A percentile compares a stretch with the other conserved stretches of the same genome.
Conservation (phyloP, 768 basidiomycete species). For the Pholiota microspora region DNA sequence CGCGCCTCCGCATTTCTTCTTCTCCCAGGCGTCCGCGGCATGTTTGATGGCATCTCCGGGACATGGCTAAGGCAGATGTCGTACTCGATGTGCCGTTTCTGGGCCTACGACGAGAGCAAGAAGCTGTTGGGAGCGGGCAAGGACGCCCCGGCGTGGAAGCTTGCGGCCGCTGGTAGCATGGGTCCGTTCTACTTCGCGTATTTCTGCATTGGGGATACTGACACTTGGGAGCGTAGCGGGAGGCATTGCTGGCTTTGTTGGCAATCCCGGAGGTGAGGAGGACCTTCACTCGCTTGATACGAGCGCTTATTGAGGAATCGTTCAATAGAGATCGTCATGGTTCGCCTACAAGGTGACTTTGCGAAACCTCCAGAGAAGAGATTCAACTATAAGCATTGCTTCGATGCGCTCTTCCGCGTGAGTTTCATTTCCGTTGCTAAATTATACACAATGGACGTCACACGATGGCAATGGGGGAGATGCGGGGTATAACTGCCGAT, state of each 20-base stretch:
- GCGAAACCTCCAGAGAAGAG: slow-evolving; percentile 86
- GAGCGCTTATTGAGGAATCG: background rate
- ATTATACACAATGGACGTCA: too few relatives aligned
- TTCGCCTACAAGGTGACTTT: slow-evolving; percentile 88
- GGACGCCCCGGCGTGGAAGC: slow-evolving; percentile 76
- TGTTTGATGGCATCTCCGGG: slow-evolving; percentile 85
- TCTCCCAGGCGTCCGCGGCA: slow-evolving; percentile 54
- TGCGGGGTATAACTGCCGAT: background rate
- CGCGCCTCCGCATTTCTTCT: background rate
- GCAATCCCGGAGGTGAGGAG: slow-evolving; percentile 76
- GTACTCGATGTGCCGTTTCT: slow-evolving; percentile 90
- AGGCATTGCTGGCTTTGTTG: slow-evolving; percentile 22
- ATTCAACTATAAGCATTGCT: slow-evolving; percentile 87
- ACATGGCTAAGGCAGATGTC: slow-evolving; percentile 93
- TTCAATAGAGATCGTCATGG: slow-evolving; percentile 75
- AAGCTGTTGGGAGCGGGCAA: slow-evolving; percentile 72
- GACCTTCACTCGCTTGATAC: background rate
- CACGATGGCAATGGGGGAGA: background rate
- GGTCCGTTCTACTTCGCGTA: slow-evolving; percentile 45
- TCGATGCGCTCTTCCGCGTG: slow-evolving; percentile 85
- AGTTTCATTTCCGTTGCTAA: slow-evolving; percentile 29
- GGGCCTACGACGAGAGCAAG: slow-evolving; percentile 83
- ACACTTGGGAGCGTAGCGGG: too few relatives aligned
- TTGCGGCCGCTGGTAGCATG: slow-evolving; percentile 82
- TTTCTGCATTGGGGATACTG: too few relatives aligned